Evolutionary conservation across 164 flowering plant species (phyloP), one percentile per base, ranked within the genome.

Genomic region (Macadamia tetraphylla): DNA sequence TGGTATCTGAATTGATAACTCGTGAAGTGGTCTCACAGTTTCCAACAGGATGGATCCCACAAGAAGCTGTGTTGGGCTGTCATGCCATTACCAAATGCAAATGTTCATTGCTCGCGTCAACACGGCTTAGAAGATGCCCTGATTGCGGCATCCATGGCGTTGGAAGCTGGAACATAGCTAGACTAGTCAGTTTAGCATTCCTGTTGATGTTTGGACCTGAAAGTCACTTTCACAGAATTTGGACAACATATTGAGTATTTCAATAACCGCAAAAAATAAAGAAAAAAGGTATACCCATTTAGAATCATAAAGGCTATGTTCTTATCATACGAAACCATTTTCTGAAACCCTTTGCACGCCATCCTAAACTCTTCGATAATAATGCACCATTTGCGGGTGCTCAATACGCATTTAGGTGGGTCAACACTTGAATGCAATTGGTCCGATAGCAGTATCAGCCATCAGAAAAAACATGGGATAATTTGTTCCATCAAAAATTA

Each of bases 51-150:
- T 53, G 57, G 66, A 29, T 51, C 18, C 67, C 58, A 49, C 35
- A 51, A 51, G 31, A n/a, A 42, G 32, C 60, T 40, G 67, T 31
- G 3, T 65, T 12, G 48, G 30, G 30, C 57, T 63, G 63, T 59
- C 60, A 13, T 52, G 29, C 17, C 17, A 58, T 13, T 0, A 52
- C 7, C 40, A 4, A 29, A 46, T 43, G 17, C 55, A 51, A 9
- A 51, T 51, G 17, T 51, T 51, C 14, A 51, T 53, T 53, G 57
- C 60, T 68, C 6, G 17, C 59, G 65, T 68, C 71, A 68, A 68
- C 71, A 61, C 71, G 71, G 65, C 52, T 68, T 51, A 13, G 43
- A 29, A 13, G 43, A 29, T 11, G 48, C 53, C 57, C 15, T 44
- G 55, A 55, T 63, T 58, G 49, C 62, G 63, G 61, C 14, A 5